phyloP scores from a whole-genome alignment of 1,284 basidiomycete species.

The Fistulinella staudtii region DNA sequence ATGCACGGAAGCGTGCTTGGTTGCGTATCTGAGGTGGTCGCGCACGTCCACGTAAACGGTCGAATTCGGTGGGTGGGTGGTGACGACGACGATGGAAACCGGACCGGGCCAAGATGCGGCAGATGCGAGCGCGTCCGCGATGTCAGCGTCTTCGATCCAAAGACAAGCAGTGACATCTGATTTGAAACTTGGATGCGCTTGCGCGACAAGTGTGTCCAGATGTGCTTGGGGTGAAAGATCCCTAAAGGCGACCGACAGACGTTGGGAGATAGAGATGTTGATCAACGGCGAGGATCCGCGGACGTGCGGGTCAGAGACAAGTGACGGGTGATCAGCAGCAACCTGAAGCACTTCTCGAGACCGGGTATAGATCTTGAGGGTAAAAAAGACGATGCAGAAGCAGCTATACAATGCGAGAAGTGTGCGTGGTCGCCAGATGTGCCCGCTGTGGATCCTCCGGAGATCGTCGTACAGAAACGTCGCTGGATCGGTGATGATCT shows the following conservation, averaged over 20 bases:
- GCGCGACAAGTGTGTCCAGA: slow-evolving; percentile 25
- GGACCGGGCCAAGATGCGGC: slow-evolving; percentile 49
- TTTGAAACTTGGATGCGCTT: slow-evolving; percentile 6
- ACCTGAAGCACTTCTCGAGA: not conserved
- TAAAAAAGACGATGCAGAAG: slow-evolving; percentile 39
- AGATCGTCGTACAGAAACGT: slow-evolving; percentile 25
- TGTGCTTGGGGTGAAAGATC: slow-evolving; percentile 23
- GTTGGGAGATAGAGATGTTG: slow-evolving; percentile 22
- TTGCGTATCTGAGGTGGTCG: slow-evolving; percentile 21
- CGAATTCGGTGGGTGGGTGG: slow-evolving; percentile 34
- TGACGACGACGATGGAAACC: slow-evolving; percentile 51
- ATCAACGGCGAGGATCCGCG: slow-evolving; percentile 17
- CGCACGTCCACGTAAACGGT: slow-evolving; percentile 29
- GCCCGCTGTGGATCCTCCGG: slow-evolving; percentile 17
- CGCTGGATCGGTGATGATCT: slow-evolving; percentile 22
- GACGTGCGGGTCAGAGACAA: not conserved
- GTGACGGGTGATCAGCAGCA: not conserved
- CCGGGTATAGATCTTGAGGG: slow-evolving; percentile 19
- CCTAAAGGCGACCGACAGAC: slow-evolving; percentile 16
- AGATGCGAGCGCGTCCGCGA: slow-evolving; percentile 35
- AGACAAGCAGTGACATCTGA: slow-evolving; percentile 46
- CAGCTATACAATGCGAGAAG: slow-evolving; percentile 40
- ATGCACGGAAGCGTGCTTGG: slow-evolving; percentile 43
- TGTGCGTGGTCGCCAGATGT: slow-evolving; percentile 33
- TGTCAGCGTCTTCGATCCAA: slow-evolving; percentile 42